A percentile compares a stretch with the other conserved stretches of the same genome.
phyloP scores from a whole-genome alignment of 257 asterid species.

The Lantana camara region DNA sequence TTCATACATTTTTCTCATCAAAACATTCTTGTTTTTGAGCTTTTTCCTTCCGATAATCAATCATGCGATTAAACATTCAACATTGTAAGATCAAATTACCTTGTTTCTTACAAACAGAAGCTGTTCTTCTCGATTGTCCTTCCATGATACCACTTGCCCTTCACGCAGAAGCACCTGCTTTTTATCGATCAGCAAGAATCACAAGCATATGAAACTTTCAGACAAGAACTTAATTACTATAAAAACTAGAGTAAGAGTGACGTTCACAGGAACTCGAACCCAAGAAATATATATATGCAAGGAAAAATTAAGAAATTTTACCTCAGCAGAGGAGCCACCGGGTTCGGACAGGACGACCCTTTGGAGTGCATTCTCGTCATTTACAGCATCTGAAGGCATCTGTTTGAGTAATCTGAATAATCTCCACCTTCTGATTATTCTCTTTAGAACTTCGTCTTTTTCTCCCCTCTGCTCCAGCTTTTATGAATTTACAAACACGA shows the following conservation, averaged over 20 bases:
- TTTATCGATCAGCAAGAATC: not conserved
- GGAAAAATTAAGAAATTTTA: not conserved
- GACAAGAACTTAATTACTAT: not conserved
- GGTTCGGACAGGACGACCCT: constrained; percentile 42
- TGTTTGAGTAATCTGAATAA: constrained; percentile 39
- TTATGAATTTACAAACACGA: not conserved
- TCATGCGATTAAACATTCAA: no score
- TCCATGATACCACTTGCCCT: constrained; percentile 66
- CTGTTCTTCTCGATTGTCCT: constrained; percentile 53
- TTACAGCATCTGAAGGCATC: constrained; percentile 40
- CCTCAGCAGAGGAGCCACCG: constrained; percentile 46
- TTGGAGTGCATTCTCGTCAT: constrained; percentile 35
- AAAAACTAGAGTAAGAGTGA: not conserved
- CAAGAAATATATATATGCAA: no score
- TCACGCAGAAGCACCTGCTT: constrained; percentile 54
- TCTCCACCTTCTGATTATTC: constrained; percentile 40
- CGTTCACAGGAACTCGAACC: no score
- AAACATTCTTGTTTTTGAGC: no score
- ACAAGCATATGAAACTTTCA: not conserved
- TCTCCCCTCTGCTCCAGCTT: constrained; percentile 36
- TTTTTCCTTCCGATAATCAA: no score
- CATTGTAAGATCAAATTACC: no score
- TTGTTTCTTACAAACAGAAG: constrained; percentile 52
- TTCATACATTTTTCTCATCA: no score
- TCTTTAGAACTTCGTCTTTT: constrained; percentile 29